A percentile compares a stretch with the other conserved stretches of the same genome.
Evolutionary conservation across 371 early-diverging fungal species (phyloP).

Genomic region (Mortierella sp.): DNA sequence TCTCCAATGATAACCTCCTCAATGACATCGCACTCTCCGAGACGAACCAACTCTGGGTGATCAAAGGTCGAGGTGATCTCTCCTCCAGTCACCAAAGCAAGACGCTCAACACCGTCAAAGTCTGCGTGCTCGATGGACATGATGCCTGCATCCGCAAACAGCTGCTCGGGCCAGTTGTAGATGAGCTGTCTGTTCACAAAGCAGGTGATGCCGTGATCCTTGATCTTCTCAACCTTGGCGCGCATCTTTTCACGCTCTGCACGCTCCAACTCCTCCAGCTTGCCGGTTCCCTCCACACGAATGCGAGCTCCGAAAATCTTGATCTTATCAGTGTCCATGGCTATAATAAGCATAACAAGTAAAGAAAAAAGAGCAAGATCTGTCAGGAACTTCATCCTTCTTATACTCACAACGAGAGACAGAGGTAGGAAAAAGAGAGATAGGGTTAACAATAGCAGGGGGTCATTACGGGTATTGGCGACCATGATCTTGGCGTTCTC

Average conservation of each 20-base stretch:
- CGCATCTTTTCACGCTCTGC: constrained; percentile 99
- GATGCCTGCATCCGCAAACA: constrained; percentile 97
- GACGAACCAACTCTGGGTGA: constrained; percentile 93
- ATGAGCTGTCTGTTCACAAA: constrained; percentile 99
- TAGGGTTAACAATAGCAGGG: not conserved
- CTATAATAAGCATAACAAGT: constrained; percentile 60
- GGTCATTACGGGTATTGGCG: constrained; percentile 93
- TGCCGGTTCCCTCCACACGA: constrained; percentile 96
- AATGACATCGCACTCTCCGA: constrained; percentile 97
- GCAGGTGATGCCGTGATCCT: constrained; percentile 97
- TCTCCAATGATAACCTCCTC: constrained; percentile 98
- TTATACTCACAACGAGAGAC: no score
- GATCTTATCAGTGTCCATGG: constrained; percentile 99
- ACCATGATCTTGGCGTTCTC: constrained; percentile 97
- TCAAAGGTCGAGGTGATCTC: constrained; percentile 99
- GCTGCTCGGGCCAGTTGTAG: constrained; percentile 99
- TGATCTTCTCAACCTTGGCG: constrained; percentile 98
- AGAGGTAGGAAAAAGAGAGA: no score
- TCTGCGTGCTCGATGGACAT: constrained; percentile 99
- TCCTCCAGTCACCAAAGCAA: constrained; percentile 97
- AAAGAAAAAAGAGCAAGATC: constrained; percentile 12
- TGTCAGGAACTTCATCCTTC: no score
- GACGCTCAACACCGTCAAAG: constrained; percentile 99
- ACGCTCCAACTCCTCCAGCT: constrained; percentile 98
- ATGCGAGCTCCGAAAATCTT: constrained; percentile 99